Evolutionary conservation across 306 rosid genomes (phyloP), one percentile per base, ranked within the genome.

Genomic region (Myrica gale): DNA sequence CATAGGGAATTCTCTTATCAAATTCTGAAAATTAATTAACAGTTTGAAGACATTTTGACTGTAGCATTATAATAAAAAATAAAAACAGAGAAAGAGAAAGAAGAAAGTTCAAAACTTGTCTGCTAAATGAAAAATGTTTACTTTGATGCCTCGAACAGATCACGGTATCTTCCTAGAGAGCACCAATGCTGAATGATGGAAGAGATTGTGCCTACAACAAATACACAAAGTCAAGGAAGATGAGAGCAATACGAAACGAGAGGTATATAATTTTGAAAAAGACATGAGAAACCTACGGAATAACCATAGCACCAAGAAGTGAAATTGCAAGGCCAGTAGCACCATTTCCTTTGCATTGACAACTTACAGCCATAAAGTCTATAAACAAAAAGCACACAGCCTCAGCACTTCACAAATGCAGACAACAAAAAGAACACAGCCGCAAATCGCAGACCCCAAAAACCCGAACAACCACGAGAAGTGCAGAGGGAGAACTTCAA

Each of bases 221-320:
- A 73, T 69, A 53, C 23, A 84, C 56, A 75, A 79, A 76, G 80
- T 45, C 68, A 62, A 71, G 23, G 68, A 11, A 75, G 13, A 55
- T 19, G 32, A 80, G 72, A 57, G 13, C 47, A 51, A 47, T 45
- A 37, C 44, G 7, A 74, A 70, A 73, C 13, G 67, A 6, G 68
- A 68, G 47, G 8, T 48, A 19, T 53, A 11, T 26, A 74, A 82
- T 54, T 66, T 62, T 72, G 32, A 16, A 16, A 80, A 71, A 23
- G 68, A 57, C 48, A 62, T 21, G 55, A 72, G 44, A 71, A 80
- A 92, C 97, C 3, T 88, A 95, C 97, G 99, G 99, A 97, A 95
- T 95, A 88, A 95, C 99, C 99, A 95, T 92, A 79, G 99, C 99
- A 56, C 99, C 99, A 4, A 95, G 97, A 62, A 95, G 97, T 55